Evolutionary conservation across 805 yeast genomes (phyloP).

Genomic region (Nadsonia fulvescens): DNA sequence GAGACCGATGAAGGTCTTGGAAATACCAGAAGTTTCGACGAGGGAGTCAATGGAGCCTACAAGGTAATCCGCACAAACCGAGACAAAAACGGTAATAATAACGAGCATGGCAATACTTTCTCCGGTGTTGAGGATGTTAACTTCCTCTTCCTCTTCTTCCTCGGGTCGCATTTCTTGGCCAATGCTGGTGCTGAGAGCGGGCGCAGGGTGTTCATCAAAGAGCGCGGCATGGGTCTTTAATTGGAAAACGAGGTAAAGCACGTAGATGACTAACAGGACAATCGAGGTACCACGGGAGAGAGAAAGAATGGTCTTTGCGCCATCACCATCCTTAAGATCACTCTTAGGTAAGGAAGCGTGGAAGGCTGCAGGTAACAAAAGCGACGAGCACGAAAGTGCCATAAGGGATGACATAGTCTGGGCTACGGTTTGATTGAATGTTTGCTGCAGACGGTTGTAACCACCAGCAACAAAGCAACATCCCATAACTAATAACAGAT

Average conservation of each 20-base stretch:
- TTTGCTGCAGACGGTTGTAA: conserved; percentile 64
- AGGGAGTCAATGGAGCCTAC: conserved; percentile 87
- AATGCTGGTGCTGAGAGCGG: conserved; percentile 21
- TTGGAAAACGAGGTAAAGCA: conserved; percentile 71
- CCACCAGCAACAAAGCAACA: conserved; percentile 93
- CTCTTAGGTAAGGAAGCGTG: conserved; percentile 48
- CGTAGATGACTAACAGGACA: conserved; percentile 57
- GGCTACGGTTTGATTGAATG: conserved; percentile 89
- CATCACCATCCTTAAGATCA: conserved; percentile 20
- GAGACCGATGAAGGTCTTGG: conserved; percentile 89
- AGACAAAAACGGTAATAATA: conserved; percentile 57
- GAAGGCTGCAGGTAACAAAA: conserved; percentile 91
- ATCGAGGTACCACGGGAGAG: conserved; percentile 77
- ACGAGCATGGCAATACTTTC: conserved; percentile 39
- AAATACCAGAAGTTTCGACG: conserved; percentile 67
- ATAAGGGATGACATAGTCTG: conserved; percentile 92
- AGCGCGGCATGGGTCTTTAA: conserved; percentile 65
- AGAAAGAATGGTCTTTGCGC: conserved; percentile 34
- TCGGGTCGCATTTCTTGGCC: conserved; percentile 13
- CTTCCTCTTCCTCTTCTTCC: conserved; percentile 17
- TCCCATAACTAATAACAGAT: conserved; percentile 80
- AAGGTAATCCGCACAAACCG: conserved; percentile 81
- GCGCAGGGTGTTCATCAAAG: conserved; percentile 40
- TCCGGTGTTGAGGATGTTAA: conserved; percentile 29
- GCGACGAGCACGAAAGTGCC: conserved; percentile 78